Base-by-base conservation (phyloP, 2,329 filamentous ascomycete species). In the Trichoderma polysporum region DNA sequence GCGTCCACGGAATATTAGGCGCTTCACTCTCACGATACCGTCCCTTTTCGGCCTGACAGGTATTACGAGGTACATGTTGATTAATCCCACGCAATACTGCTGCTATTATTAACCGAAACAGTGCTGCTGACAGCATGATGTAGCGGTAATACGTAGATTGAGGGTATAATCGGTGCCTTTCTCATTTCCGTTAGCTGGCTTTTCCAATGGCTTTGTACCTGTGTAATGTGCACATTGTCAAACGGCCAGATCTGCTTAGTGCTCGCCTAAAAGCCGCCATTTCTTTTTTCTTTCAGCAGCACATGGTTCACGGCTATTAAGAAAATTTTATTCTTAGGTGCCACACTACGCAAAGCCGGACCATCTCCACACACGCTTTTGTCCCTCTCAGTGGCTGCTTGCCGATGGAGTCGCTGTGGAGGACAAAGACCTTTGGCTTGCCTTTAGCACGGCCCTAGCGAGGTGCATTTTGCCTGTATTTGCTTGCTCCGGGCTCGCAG, bases 361-460 rank as follows among this genome's bases (percentile, higher is more conserved):
- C 35, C 60, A 33, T 66, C 53, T 66, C 33, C 62, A 66, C 62
- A 45, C 37, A 22, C 33, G 60, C 35, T 33, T n/a, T 63, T 39
- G 31, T 5, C 13, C 25, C 49, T 63, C 60, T 39, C 27, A 63
- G 19, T 63, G 49, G 60, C 45, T 54, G 49, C 60, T 41, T 13
- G 60, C 19, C 47, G 60, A 63, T 63, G 60, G 60, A 63, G 60
- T 63, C 49, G 35, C 33, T 63, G 60, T 63, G 60, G 60, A 54
- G 52, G 52, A 63, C 58, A 33, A 19, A 53, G 12, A 19, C 59
- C 47, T 49, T 52, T 53, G 59, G 59, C 37, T 45, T 31, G 19
- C 41, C 59, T 41, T 15, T 62, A 54, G 60, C 60, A 63, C 49
- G 60, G 60, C 49, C 60, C 49, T 54, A 63, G 45, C 27, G 49